Evolutionary conservation across 768 basidiomycete genomes (phyloP).

Genomic region (Coprinopsis sp.): DNA sequence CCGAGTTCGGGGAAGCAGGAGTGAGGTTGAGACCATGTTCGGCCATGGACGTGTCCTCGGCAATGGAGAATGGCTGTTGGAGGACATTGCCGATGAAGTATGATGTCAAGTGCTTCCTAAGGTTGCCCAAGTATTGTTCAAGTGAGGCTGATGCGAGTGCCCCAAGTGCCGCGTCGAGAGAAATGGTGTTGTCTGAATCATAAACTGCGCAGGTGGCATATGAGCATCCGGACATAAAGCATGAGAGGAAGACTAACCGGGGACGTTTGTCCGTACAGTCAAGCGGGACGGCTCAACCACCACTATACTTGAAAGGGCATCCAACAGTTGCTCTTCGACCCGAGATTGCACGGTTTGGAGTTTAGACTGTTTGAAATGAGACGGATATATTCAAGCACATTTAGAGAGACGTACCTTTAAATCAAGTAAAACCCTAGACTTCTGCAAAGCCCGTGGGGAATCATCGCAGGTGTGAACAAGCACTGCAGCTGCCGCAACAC

Average conservation of each 20-base stretch:
- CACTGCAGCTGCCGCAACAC: slow-evolving; percentile 40
- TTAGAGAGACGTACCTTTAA: slow-evolving; percentile 44
- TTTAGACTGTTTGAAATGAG: slow-evolving; percentile 38
- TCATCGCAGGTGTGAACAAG: slow-evolving; percentile 42
- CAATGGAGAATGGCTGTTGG: slow-evolving; percentile 44
- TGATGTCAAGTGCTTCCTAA: slow-evolving; percentile 60
- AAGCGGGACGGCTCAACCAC: slow-evolving; percentile 46
- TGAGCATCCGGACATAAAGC: not conserved
- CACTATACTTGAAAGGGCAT: slow-evolving; percentile 61
- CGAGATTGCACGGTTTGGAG: slow-evolving; percentile 52
- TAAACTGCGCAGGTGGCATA: slow-evolving; percentile 41
- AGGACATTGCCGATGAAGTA: slow-evolving; percentile 59
- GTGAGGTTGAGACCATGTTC: slow-evolving; percentile 46
- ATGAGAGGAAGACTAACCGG: slow-evolving; percentile 25
- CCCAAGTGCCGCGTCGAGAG: slow-evolving; percentile 50
- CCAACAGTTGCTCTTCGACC: slow-evolving; percentile 66
- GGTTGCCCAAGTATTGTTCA: slow-evolving; percentile 48
- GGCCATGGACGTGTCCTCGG: slow-evolving; percentile 16
- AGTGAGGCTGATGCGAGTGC: slow-evolving; percentile 56
- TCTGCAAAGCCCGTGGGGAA: slow-evolving; percentile 47
- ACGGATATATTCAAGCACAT: not conserved
- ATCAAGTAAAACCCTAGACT: slow-evolving; percentile 49
- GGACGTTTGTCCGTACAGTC: slow-evolving; percentile 47
- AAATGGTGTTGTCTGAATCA: slow-evolving; percentile 45
- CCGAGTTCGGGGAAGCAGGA: slow-evolving; percentile 39